Conservation (phyloP, 345 rosid genomes). For the Rhodamnia rubescens region DNA sequence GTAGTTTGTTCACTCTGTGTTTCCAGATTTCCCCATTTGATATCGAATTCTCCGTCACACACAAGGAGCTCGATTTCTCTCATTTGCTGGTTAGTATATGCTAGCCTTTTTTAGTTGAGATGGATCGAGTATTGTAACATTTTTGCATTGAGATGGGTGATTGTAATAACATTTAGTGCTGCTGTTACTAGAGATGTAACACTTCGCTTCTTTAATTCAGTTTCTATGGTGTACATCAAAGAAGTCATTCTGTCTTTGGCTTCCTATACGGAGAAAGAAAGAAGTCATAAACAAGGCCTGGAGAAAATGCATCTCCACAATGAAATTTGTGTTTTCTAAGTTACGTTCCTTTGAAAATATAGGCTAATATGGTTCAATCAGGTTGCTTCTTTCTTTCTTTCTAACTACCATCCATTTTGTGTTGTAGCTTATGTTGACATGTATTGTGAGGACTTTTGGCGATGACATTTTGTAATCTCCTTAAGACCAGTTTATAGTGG, state of each 20-base stretch:
- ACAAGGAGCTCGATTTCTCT: conserved; percentile 98
- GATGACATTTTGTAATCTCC: background rate
- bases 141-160: background rate
- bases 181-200: background rate
- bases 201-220: background rate
- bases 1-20: conserved; percentile 1
- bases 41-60: conserved; percentile 86
- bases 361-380: background rate
- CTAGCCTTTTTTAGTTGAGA: background rate
- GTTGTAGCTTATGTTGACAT: background rate
- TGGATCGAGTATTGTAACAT: background rate
- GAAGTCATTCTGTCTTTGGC: background rate
- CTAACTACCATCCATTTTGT: background rate
- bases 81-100: conserved; percentile 78
- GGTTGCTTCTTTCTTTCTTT: background rate
- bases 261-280: background rate
- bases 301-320: background rate
- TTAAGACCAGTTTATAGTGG: background rate
- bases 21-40: conserved; percentile 92
- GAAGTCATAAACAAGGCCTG: background rate
- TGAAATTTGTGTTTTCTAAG: background rate
- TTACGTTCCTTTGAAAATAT: background rate
- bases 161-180: background rate
- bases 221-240: background rate
- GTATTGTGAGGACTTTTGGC: background rate